Evolutionary conservation across 2,329 filamentous ascomycete species (phyloP).

Genomic region (Westerdykella aurantiaca): DNA sequence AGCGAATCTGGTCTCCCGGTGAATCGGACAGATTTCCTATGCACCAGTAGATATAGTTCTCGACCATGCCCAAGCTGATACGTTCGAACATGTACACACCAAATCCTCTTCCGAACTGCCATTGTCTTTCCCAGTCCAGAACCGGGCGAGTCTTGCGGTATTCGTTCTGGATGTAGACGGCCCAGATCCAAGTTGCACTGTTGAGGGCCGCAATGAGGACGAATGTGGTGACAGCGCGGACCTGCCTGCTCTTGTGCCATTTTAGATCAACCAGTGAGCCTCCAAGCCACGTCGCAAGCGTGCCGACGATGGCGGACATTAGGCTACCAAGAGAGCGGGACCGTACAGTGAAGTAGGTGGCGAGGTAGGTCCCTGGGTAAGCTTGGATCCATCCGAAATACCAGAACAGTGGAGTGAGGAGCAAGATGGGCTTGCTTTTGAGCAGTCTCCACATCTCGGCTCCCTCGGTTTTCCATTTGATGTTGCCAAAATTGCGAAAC

Average conservation of each 20-base stretch:
- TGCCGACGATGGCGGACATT: conserved; percentile 43
- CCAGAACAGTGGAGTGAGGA: too few relatives aligned
- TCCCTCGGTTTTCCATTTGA: too few relatives aligned
- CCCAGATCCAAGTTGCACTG: conserved; percentile 46
- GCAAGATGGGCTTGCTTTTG: too few relatives aligned
- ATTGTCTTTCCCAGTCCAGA: conserved; percentile 42
- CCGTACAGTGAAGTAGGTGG: too few relatives aligned
- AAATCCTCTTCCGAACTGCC: conserved; percentile 40
- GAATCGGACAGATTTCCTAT: too few relatives aligned
- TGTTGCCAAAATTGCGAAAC: too few relatives aligned
- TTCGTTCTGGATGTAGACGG: conserved; percentile 44
- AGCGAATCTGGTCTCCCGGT: too few relatives aligned
- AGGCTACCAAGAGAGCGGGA: conserved; percentile 22
- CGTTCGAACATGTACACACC: conserved; percentile 41
- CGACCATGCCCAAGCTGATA: conserved; percentile 22
- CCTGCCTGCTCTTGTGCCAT: conserved; percentile 38
- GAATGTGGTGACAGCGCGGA: conserved; percentile 39
- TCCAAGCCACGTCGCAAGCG: conserved; percentile 42
- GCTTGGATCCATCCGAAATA: too few relatives aligned
- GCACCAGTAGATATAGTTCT: too few relatives aligned
- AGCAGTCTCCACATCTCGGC: too few relatives aligned
- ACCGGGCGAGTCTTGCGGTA: conserved; percentile 40
- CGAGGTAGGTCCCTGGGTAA: too few relatives aligned
- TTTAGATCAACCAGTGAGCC: conserved; percentile 45
- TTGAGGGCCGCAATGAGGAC: conserved; percentile 40